Base-by-base conservation (phyloP, 2,329 filamentous ascomycete species). In the Gliomastix tumulicola region DNA sequence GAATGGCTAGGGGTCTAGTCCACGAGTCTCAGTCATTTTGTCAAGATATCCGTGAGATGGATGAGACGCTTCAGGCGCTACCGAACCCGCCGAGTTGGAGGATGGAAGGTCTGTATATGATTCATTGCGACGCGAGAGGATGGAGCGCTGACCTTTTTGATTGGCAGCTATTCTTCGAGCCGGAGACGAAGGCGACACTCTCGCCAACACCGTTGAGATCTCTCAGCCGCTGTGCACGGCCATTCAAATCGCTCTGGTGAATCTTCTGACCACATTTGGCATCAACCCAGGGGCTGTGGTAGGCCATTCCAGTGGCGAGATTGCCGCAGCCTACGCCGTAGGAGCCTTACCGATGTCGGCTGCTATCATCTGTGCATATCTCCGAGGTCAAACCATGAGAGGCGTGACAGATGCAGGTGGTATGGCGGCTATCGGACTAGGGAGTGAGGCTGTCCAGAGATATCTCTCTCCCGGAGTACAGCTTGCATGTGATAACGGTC, bases 401-500 rank as follows among this genome's bases (percentile, higher is more conserved):
- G 56, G 55, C n/a, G n/a, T n/a, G n/a, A n/a, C n/a, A n/a, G n/a
- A n/a, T n/a, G n/a, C n/a, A n/a, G n/a, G n/a, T 2, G 50, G 48
- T 6, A 68, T 68, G 65, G 57, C 60, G 4, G 62, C 62, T 2
- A 48, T 66, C 8, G 62, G 61, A 1, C 47, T 66, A 0, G 53
- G 58, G 1, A 13, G 21, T 7, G 28, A 37, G 11, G 20, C 17
- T 15, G 48, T 62, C 13, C 28, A 44, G 17, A 39, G 37, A 7
- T 56, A 50, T 21, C 40, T 64, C 0, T 28, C 16, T 12, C 25
- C 25, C 25, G 25, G 23, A 11, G 34, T 21, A 10, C 36, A 34
- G 15, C 21, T 62, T 23, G 61, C 55, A 7, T 69, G 68, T 44
- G 59, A 64, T 41, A 74, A 74, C 52, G 68, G 65, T 30, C 68